phyloP scores from a whole-genome alignment of 2,329 filamentous ascomycete species.

The Chrysoporthe austroafricana region DNA sequence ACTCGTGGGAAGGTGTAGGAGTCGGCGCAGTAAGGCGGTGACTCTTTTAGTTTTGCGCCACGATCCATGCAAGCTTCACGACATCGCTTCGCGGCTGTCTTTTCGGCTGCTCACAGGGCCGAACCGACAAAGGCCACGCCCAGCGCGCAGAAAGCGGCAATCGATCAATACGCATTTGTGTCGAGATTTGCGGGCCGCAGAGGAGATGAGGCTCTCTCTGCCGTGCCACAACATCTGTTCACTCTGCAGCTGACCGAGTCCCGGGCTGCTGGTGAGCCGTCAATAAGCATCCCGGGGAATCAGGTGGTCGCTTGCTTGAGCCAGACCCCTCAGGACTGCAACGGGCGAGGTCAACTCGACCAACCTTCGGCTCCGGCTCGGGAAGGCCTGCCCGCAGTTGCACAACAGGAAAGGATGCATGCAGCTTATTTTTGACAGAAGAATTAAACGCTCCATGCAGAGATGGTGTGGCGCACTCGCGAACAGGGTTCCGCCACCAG shows the following conservation, averaged over 20 bases:
- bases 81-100: background rate
- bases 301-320: background rate
- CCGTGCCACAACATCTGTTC: background rate
- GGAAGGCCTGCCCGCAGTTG: slow-evolving; percentile 2
- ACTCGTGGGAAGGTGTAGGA: background rate
- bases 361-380: background rate
- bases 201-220: background rate
- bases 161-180: background rate
- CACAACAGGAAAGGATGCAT: slow-evolving; percentile 11
- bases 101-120: background rate
- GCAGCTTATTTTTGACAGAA: slow-evolving; percentile 7
- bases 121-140: background rate
- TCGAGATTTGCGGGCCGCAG: background rate
- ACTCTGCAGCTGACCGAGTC: background rate
- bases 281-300: background rate
- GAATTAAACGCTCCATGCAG: background rate
- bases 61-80: background rate
- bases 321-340: background rate
- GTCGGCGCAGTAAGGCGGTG: background rate
- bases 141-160: background rate
- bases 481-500: slow-evolving; percentile 11
- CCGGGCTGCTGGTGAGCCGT: background rate
- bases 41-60: background rate
- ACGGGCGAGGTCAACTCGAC: background rate
- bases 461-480: slow-evolving; percentile 19